These are phyloP conservation scores for Leccinum obscurum DNA, from an alignment of 768 basidiomycete genomes.

Conservation along the genomic window DNA sequence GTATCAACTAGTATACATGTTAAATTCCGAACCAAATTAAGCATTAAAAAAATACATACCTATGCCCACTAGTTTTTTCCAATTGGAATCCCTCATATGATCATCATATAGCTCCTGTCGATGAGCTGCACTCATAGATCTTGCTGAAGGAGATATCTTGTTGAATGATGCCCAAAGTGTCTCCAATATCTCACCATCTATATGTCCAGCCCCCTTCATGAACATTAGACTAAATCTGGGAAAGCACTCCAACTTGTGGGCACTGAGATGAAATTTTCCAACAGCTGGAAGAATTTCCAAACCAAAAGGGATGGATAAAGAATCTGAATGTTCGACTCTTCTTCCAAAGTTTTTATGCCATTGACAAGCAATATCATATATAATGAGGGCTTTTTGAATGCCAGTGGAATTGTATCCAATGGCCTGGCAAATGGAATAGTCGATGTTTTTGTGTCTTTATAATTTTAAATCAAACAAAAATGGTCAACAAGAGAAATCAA, in stretches of 20 bases:
- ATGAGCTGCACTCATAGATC: conserved; percentile 25
- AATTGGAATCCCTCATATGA: conserved; percentile 5
- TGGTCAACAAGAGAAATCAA: neutral
- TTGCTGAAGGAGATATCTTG: conserved; percentile 21
- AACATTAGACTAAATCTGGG: conserved; percentile 24
- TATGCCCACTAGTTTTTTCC: neutral
- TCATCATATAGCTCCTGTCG: conserved; percentile 22
- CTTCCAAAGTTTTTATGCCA: conserved; percentile 19
- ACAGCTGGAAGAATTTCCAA: conserved; percentile 19
- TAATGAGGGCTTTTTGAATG: conserved; percentile 9
- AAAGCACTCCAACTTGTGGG: conserved; percentile 28
- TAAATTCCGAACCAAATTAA: neutral
- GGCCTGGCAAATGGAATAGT: conserved; percentile 27
- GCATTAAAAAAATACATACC: neutral
- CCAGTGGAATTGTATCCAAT: conserved; percentile 8
- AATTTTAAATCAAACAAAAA: neutral
- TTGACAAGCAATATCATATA: conserved; percentile 35
- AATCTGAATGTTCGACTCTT: neutral
- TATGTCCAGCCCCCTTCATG: conserved; percentile 22
- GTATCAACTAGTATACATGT: neutral
- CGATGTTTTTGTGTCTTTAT: conserved; percentile 31
- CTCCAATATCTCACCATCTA: conserved; percentile 38
- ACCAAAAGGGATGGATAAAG: neutral
- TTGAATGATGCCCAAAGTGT: conserved; percentile 35
- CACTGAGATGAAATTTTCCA: conserved; percentile 34